Conservation (phyloP, 83 land plant species). For the Larix sibirica region DNA sequence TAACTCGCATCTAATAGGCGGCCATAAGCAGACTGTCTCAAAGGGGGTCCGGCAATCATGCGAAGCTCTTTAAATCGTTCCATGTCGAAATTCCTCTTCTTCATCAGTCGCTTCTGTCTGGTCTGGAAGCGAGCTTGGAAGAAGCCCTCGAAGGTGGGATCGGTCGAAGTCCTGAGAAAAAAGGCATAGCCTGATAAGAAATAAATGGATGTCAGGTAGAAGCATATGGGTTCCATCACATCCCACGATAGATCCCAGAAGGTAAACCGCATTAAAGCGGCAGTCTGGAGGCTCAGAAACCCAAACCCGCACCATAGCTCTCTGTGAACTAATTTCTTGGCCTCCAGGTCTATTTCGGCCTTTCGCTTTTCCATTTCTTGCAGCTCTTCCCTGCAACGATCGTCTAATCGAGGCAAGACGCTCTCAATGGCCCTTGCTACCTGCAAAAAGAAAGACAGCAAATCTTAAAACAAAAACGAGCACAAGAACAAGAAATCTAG, state of each 20-base stretch:
- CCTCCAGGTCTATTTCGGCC: constrained; percentile 13
- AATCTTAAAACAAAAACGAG: background rate
- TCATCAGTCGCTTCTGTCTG: constrained; percentile 24
- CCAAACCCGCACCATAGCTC: constrained; percentile 14
- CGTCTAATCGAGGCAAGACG: background rate
- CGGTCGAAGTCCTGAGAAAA: constrained; percentile 36
- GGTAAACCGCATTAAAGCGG: constrained; percentile 17
- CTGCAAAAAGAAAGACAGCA: background rate
- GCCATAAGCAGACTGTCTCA: too few relatives aligned
- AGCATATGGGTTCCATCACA: constrained; percentile 51
- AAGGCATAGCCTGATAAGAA: constrained; percentile 39
- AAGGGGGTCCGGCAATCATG: background rate
- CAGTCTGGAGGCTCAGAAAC: background rate
- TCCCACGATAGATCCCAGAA: constrained; percentile 47
- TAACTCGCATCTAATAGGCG: too few relatives aligned
- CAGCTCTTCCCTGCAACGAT: constrained; percentile 11
- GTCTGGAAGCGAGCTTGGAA: constrained; percentile 25
- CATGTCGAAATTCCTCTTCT: constrained; percentile 11
- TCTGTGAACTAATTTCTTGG: constrained; percentile 6
- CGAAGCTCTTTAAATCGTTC: constrained; percentile 7
- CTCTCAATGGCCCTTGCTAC: constrained; percentile 13
- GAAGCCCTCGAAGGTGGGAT: constrained; percentile 42
- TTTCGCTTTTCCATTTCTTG: constrained; percentile 10
- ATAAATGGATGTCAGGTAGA: constrained; percentile 36
- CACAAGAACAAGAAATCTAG: too few relatives aligned